These are phyloP conservation scores for Ascochyta clinopodiicola DNA, from an alignment of 2,329 filamentous ascomycete genomes.

Conservation along the genomic window DNA sequence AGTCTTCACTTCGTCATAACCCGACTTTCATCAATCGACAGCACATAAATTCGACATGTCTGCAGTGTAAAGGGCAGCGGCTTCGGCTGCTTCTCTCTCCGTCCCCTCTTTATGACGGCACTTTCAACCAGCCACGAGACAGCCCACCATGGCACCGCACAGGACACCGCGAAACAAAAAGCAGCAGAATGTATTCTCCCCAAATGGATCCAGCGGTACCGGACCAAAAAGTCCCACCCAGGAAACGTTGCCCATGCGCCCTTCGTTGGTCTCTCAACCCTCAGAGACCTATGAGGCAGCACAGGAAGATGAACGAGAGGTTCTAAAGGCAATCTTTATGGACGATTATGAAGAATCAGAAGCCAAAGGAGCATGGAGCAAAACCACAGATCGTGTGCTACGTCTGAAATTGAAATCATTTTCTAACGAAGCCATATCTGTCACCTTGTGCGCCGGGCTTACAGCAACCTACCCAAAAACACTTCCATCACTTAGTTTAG, in stretches of 20 bases:
- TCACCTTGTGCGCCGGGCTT: slow-evolving; percentile 78
- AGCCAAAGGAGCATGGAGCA: slow-evolving; percentile 83
- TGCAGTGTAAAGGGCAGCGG: slow-evolving; percentile 54
- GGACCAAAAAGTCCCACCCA: slow-evolving; percentile 33
- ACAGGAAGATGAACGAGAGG: slow-evolving; percentile 87
- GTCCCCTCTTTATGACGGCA: slow-evolving; percentile 42
- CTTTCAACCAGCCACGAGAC: slow-evolving; percentile 43
- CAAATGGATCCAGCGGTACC: slow-evolving; percentile 32
- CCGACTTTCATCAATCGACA: slow-evolving; percentile 20
- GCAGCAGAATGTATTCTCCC: slow-evolving; percentile 41
- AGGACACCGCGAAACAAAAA: slow-evolving; percentile 54
- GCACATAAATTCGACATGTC: slow-evolving; percentile 35
- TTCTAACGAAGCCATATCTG: slow-evolving; percentile 72
- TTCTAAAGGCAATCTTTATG: slow-evolving; percentile 84
- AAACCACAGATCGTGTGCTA: slow-evolving; percentile 79
- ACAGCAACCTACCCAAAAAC: slow-evolving; percentile 93
- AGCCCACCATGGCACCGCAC: slow-evolving; percentile 54
- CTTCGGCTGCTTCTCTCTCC: slow-evolving; percentile 55
- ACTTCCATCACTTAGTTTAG: slow-evolving; percentile 73
- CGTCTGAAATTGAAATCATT: slow-evolving; percentile 78
- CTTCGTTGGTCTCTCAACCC: slow-evolving; percentile 44
- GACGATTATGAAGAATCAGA: slow-evolving; percentile 84
- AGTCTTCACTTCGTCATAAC: slow-evolving; percentile 30
- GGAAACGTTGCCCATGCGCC: slow-evolving; percentile 39
- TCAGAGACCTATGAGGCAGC: slow-evolving; percentile 76